These are phyloP conservation scores for Populus tomentosa DNA, from an alignment of 441 rosid species.

Conservation along the genomic window DNA sequence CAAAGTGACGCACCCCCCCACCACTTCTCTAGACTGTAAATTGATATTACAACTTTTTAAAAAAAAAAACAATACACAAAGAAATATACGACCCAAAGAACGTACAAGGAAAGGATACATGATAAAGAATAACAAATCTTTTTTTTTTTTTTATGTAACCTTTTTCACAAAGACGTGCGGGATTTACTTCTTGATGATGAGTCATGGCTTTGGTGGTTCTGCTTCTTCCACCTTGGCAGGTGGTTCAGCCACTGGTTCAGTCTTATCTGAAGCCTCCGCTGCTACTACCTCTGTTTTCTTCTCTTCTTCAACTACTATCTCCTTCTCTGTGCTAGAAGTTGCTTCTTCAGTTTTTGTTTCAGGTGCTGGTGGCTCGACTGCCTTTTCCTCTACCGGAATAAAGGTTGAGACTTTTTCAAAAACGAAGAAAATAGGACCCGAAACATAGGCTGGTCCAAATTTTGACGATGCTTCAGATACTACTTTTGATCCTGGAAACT, in stretches of 20 bases:
- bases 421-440: too few species aligned
- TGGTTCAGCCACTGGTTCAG: conserved; percentile 19
- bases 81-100: not conserved
- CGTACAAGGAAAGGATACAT: not conserved
- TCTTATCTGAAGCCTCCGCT: conserved; percentile 6
- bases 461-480: conserved; percentile 54
- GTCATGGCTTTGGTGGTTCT: conserved; percentile 47
- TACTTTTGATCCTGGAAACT: conserved; percentile 68
- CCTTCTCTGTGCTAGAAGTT: too few species aligned
- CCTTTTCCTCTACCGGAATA: too few species aligned
- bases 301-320: conserved; percentile 45
- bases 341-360: too few species aligned
- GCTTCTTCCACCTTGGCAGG: conserved; percentile 32
- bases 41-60: not conserved
- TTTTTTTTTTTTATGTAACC: not conserved
- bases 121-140: conserved; percentile 29
- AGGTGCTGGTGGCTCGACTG: too few species aligned
- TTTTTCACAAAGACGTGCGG: conserved; percentile 4
- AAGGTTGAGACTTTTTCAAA: too few species aligned
- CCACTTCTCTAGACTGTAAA: not conserved
- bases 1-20: not conserved
- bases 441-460: conserved; percentile 48
- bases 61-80: not conserved
- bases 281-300: conserved; percentile 38
- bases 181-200: not conserved